Conservation (phyloP, 257 asterid species). For the Solanum chmielewskii region DNA sequence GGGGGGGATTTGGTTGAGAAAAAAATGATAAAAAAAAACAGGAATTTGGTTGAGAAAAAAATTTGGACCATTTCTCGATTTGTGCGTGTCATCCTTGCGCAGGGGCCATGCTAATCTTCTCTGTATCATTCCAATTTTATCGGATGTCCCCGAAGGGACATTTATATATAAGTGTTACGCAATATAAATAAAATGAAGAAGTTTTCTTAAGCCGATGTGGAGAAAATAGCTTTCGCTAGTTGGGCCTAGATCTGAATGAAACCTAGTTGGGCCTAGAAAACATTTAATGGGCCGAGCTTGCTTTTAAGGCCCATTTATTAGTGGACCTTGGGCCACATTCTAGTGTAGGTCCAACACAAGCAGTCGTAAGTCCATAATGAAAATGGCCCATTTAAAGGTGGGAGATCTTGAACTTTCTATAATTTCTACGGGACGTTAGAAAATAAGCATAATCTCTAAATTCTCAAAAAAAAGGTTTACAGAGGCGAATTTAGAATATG, state of each 20-base stretch:
- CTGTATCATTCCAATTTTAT: conserved; percentile 33
- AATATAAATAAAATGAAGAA: neutral
- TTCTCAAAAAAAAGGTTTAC: neutral
- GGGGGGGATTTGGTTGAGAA: neutral
- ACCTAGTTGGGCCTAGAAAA: neutral
- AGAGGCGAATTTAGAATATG: neutral
- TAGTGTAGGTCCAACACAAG: too few relatives aligned
- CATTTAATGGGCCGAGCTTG: neutral
- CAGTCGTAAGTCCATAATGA: neutral
- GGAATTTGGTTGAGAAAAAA: neutral
- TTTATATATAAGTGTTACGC: accelerated
- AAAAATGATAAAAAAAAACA: neutral
- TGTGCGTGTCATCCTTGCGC: conserved; percentile 39
- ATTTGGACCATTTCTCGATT: conserved; percentile 21
- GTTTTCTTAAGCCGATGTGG: neutral
- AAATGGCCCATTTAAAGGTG: neutral
- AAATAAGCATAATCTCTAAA: neutral
- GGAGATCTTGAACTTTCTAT: neutral
- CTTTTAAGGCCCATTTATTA: too few relatives aligned
- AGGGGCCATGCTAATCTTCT: conserved; percentile 38
- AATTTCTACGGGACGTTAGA: neutral
- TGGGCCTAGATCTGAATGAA: neutral
- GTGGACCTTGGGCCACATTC: too few relatives aligned
- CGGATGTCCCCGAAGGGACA: conserved; percentile 32
- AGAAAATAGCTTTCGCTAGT: neutral